Base-by-base conservation (phyloP, 768 basidiomycete genomes). In the Mycena rosella region DNA sequence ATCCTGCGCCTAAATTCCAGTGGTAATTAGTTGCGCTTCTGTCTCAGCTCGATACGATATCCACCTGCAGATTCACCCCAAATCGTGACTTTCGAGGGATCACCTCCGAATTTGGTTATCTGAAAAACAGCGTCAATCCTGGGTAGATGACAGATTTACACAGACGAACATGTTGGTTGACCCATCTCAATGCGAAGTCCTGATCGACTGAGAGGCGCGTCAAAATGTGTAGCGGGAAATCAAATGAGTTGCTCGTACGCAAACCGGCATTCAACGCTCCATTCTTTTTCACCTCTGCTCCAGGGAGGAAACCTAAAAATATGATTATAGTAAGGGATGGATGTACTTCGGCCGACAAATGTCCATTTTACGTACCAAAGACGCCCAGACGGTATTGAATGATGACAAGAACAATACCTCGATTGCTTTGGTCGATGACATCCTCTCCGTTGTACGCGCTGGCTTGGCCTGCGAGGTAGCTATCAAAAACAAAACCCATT, bases 401-500 rank as follows among this genome's bases (percentile, higher is more conserved):
- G 32, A 34, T 38, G 14, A 38, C 38, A 3, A 38, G 38, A 14
- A 38, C 38, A 17, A 38, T 10, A 3, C 38, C 38, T 38, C 38
- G 8, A 15, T 38, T 38, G 38, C 38, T 38, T 38, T 38, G 38
- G 38, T 44, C n/a, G 14, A 84, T 74, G 18, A 85, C 68, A 60
- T 81, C 80, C 40, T 78, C 75, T 18, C 82, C 82, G 52, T 75
- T 69, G 58, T 72, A 80, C 0, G 42, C 26, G 3, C 74, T 70
- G 2, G 78, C 78, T 52, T 73, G 77, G 14, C 79, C 80, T 5
- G 54, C 53, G 6, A 75, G 68, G 44, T 83, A 82, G 14, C 81
- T 80, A 24, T 27, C 77, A 76, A 34, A 34, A 4, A 34, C 32
- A 14, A 77, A 80, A 40, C 10, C 53, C 27, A 27, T 24, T 20